Evolutionary conservation across 805 yeast species (phyloP).

Genomic region (Starmerella floricola): DNA sequence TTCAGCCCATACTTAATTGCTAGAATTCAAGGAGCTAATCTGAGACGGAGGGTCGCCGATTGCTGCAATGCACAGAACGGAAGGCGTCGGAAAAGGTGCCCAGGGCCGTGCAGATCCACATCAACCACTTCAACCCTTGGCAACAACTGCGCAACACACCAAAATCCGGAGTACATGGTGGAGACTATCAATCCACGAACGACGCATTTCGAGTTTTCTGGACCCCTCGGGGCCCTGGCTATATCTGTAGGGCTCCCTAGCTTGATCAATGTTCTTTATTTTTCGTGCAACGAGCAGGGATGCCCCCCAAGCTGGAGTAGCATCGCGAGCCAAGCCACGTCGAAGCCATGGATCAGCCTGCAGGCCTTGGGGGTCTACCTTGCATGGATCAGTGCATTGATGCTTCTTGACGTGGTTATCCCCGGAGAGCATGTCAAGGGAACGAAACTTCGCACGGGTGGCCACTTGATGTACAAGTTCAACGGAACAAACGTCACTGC

Average conservation of each 20-base stretch:
- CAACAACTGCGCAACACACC: too few species aligned
- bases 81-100: too few species aligned
- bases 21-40: too few species aligned
- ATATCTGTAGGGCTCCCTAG: conserved; percentile 58
- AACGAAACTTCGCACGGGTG: conserved; percentile 61
- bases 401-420: conserved; percentile 47
- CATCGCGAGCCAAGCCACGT: conserved; percentile 12
- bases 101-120: too few species aligned
- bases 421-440: conserved; percentile 61
- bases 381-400: conserved; percentile 60
- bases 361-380: conserved; percentile 53
- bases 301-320: conserved; percentile 24
- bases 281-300: conserved; percentile 44
- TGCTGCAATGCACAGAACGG: too few species aligned
- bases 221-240: conserved; percentile 57
- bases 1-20: too few species aligned
- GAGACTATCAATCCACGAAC: conserved; percentile 52
- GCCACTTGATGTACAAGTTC: conserved; percentile 57
- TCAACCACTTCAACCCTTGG: too few species aligned
- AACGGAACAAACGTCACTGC: conserved; percentile 57
- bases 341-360: conserved; percentile 20
- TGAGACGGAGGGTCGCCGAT: too few species aligned
- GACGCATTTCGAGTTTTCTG: conserved; percentile 60
- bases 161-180: too few species aligned
- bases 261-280: conserved; percentile 46